Conservation (phyloP, 1,284 basidiomycete genomes). For the Ustanciosporium gigantosporum region DNA sequence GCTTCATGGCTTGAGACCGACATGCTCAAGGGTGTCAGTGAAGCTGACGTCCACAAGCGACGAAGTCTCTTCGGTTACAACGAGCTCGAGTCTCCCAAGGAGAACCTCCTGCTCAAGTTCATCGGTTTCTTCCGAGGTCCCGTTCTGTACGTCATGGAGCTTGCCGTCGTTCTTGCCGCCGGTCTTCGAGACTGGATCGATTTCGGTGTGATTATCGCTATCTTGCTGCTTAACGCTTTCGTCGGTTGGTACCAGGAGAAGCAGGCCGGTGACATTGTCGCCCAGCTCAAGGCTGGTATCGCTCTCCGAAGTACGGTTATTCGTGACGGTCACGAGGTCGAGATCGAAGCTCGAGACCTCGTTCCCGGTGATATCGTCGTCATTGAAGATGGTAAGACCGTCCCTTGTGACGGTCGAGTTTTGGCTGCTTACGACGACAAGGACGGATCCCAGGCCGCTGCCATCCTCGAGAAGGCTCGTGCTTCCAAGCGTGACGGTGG, state of each 20-base stretch:
- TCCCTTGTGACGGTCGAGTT: constrained; percentile 67
- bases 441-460: constrained; percentile 56
- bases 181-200: constrained; percentile 64
- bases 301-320: constrained; percentile 65
- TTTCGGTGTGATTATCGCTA: constrained; percentile 66
- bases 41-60: constrained; percentile 62
- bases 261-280: constrained; percentile 66
- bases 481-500: constrained; percentile 55
- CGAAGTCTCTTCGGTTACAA: constrained; percentile 61
- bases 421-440: constrained; percentile 64
- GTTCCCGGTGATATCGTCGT: constrained; percentile 67
- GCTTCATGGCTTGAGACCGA: constrained; percentile 64
- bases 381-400: constrained; percentile 65
- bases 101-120: constrained; percentile 66
- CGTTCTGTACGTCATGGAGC: constrained; percentile 63
- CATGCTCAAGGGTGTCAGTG: constrained; percentile 63
- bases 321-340: constrained; percentile 64
- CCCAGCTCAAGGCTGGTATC: constrained; percentile 67
- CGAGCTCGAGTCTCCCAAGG: constrained; percentile 60
- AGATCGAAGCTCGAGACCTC: constrained; percentile 66
- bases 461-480: constrained; percentile 57
- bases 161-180: constrained; percentile 61
- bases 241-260: constrained; percentile 69
- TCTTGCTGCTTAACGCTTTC: constrained; percentile 64
- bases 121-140: constrained; percentile 63